These are phyloP conservation scores for Angomonas ambiguus DNA, from an alignment of 208 protist species.

Conservation along the genomic window DNA sequence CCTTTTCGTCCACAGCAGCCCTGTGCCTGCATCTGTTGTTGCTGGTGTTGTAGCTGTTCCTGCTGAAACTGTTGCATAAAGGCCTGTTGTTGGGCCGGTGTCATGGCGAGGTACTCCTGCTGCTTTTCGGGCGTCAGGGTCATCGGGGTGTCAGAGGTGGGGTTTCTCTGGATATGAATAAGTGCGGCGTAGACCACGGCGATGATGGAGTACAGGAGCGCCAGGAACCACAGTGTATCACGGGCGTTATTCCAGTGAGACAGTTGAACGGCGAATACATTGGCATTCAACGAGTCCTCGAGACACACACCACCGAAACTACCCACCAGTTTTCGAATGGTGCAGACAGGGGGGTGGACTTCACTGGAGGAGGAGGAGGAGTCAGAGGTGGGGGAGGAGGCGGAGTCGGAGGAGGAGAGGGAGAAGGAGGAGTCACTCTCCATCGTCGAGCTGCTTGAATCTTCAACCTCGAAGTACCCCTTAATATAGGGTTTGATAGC, in stretches of 20 bases:
- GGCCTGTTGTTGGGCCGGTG: constrained; percentile 40
- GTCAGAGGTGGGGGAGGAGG: constrained; percentile 1
- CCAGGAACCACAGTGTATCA: constrained; percentile 66
- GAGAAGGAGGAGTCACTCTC: background rate
- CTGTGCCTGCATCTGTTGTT: constrained; percentile 17
- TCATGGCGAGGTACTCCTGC: constrained; percentile 38
- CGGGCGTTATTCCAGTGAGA: constrained; percentile 59
- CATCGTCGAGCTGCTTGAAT: constrained; percentile 6
- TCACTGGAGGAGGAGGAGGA: background rate
- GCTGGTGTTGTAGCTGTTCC: constrained; percentile 19
- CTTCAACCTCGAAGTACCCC: background rate
- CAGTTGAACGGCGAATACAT: constrained; percentile 57
- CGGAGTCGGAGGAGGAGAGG: constrained; percentile 6
- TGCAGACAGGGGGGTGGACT: constrained; percentile 20
- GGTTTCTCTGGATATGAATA: constrained; percentile 40
- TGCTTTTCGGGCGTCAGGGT: constrained; percentile 34
- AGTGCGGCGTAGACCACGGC: constrained; percentile 54
- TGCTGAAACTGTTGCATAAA: constrained; percentile 38
- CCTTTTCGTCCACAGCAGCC: constrained; percentile 27
- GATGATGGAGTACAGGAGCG: constrained; percentile 52
- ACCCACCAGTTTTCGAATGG: constrained; percentile 25
- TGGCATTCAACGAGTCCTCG: constrained; percentile 59
- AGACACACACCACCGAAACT: constrained; percentile 54
- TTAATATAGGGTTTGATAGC: constrained; percentile 34
- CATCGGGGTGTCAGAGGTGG: background rate